A percentile compares a stretch with the other conserved stretches of the same genome.
Conservation (phyloP, 495 filamentous ascomycete species). For the Lophiotrema nucula region DNA sequence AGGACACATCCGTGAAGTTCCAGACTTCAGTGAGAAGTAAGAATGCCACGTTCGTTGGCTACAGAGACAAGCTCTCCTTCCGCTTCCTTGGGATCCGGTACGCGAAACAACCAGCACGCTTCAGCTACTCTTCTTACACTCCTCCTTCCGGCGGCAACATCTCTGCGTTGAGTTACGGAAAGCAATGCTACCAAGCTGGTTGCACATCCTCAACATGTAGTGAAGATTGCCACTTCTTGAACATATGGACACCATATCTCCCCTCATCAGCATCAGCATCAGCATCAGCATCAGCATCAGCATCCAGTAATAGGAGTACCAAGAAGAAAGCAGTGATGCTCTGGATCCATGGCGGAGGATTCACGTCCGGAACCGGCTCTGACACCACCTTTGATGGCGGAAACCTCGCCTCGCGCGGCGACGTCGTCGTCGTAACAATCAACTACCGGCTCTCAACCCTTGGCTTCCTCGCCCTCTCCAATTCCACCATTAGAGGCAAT, state of each 20-base stretch:
- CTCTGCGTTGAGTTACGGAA: conserved; percentile 43
- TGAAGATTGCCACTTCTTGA: conserved; percentile 56
- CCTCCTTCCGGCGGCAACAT: conserved; percentile 22
- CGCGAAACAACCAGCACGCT: conserved; percentile 29
- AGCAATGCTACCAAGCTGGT: conserved; percentile 45
- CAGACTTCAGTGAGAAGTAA: conserved; percentile 11
- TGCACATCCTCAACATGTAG: conserved; percentile 32
- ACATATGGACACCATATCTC: conserved; percentile 54
- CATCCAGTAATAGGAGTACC: background rate
- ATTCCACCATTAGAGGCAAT: conserved; percentile 50
- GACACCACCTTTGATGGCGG: conserved; percentile 46
- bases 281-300: background rate
- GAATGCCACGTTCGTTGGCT: conserved; percentile 22
- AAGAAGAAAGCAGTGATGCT: conserved; percentile 52
- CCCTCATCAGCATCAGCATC: conserved; percentile 38
- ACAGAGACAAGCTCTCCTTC: conserved; percentile 54
- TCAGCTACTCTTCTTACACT: conserved; percentile 28
- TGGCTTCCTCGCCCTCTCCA: conserved; percentile 43
- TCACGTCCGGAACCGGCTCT: conserved; percentile 30
- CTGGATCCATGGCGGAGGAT: conserved; percentile 42
- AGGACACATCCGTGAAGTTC: conserved; percentile 4
- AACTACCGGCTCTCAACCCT: conserved; percentile 49
- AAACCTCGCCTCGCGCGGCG: conserved; percentile 50
- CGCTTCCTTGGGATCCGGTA: conserved; percentile 42
- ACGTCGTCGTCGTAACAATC: conserved; percentile 51